A percentile compares a stretch with the other conserved stretches of the same genome.
Evolutionary conservation across 225 moss, liverwort and hornwort genomes (phyloP).

Genomic region (Pleurozium schreberi): DNA sequence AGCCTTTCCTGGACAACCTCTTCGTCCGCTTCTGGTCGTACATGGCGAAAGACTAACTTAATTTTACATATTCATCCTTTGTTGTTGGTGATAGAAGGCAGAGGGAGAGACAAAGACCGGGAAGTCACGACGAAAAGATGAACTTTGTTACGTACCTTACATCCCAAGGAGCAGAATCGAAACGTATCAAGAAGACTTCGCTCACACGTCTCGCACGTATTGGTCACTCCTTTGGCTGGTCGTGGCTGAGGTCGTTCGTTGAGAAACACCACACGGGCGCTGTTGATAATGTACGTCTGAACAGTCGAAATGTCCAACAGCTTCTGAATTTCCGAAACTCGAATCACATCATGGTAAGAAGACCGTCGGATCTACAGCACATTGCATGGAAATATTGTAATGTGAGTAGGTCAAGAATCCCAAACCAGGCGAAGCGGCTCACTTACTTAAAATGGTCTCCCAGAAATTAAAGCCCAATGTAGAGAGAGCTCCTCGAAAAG

Average conservation of each 20-base stretch:
- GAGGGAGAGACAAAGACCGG: neutral
- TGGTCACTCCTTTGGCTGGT: slow-evolving; percentile 95
- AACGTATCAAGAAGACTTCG: slow-evolving; percentile 90
- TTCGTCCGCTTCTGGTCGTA: neutral
- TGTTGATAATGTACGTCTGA: slow-evolving; percentile 99
- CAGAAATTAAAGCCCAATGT: neutral
- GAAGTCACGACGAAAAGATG: neutral
- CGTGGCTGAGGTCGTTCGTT: slow-evolving; percentile 92
- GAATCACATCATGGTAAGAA: slow-evolving; percentile 97
- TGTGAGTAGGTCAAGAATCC: neutral
- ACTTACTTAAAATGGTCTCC: neutral
- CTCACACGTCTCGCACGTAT: slow-evolving; percentile 94
- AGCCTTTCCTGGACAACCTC: neutral
- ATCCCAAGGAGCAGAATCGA: slow-evolving; percentile 96
- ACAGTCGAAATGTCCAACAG: slow-evolving; percentile 85
- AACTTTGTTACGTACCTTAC: slow-evolving; percentile 66
- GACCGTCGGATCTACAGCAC: slow-evolving; percentile 79
- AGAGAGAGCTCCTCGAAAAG: neutral
- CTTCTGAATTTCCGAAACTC: slow-evolving; percentile 91
- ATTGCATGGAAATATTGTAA: neutral
- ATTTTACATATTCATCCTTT: neutral
- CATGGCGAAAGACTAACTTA: neutral
- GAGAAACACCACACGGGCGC: slow-evolving; percentile 92
- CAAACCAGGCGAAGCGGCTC: neutral
- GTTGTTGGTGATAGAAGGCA: neutral